These are phyloP conservation scores for Sordaria brevicollis DNA, from an alignment of 495 filamentous ascomycete genomes.

Conservation along the genomic window DNA sequence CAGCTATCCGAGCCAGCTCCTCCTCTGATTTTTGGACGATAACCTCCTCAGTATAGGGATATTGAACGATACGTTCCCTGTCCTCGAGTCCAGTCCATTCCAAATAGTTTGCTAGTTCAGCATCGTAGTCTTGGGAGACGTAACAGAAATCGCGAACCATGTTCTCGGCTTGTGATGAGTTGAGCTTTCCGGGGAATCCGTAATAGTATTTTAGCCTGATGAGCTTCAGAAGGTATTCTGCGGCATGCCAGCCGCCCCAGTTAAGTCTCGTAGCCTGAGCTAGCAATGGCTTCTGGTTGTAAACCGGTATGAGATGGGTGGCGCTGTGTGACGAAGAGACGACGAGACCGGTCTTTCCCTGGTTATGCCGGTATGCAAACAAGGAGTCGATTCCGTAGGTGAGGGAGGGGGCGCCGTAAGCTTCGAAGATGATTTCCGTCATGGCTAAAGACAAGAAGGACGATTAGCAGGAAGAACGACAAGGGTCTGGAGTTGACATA, in stretches of 20 bases:
- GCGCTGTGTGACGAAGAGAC: constrained; percentile 86
- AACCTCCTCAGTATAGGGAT: constrained; percentile 84
- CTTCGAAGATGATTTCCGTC: constrained; percentile 94
- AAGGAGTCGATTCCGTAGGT: constrained; percentile 92
- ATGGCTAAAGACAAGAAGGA: constrained; percentile 49
- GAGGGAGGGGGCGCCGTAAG: constrained; percentile 77
- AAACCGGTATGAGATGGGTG: constrained; percentile 90
- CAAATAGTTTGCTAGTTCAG: constrained; percentile 61
- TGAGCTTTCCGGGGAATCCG: constrained; percentile 70
- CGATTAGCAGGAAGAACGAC: not conserved
- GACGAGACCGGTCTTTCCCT: constrained; percentile 78
- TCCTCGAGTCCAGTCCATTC: constrained; percentile 86
- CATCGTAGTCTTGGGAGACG: constrained; percentile 69
- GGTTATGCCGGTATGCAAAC: constrained; percentile 88
- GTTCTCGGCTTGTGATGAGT: constrained; percentile 72
- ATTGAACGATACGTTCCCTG: constrained; percentile 79
- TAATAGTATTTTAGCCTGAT: constrained; percentile 87
- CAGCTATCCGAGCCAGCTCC: constrained; percentile 76
- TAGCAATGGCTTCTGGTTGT: constrained; percentile 73
- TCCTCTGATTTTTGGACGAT: constrained; percentile 84
- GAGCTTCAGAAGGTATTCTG: constrained; percentile 84
- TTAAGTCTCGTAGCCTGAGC: constrained; percentile 79
- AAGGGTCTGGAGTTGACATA: constrained; percentile 28
- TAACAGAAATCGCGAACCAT: constrained; percentile 87
- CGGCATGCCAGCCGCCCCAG: constrained; percentile 83